Evolutionary conservation across 345 rosid genomes (phyloP), one percentile per base, ranked within the genome.

Genomic region (Lepidium africanum): DNA sequence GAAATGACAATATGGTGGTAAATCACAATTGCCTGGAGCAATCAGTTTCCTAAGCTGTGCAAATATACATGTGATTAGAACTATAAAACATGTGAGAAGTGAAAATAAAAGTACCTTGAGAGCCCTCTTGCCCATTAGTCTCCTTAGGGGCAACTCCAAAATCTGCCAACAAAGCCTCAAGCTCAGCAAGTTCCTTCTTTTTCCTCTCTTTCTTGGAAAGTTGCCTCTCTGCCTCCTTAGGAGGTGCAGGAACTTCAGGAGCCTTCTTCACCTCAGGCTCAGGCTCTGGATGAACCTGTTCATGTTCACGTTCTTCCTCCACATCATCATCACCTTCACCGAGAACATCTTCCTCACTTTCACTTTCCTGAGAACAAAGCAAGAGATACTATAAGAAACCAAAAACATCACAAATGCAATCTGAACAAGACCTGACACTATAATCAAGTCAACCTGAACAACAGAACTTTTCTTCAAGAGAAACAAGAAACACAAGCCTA

Each of bases 181-280:
- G 93, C 78, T 91, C 97, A 15, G 77, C 96, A 78, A 91, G 96
- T 69, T 84, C 97, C 71, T 91, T 88, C 77, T 87, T 91, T 71
- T 88, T 91, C 80, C 68, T 78, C 81, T 91, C 97, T 76, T 88
- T 91, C 76, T 91, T 91, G 2, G 97, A 88, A 63, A 91, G 97
- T 46, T 91, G 96, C 69, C 87, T 91, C 63, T 88, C 97, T 62
- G 91, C 46, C 67, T 91, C 96, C 76, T 85, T 91, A 13, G 80
- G 81, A 27, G 72, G 77, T 13, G 73, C 76, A 75, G 86, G 75
- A 76, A 54, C 82, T 75, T 78, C 90, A 57, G 83, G 72, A 61
- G 79, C 57, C 75, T 76, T 84, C 81, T 68, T 77, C 46, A 51
- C 86, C 56, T 65, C 77, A 27, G 84, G 84, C 76, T 85, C 96